These are phyloP conservation scores for Paraglomus occultum DNA, from an alignment of 192 early-diverging fungal genomes.

Conservation along the genomic window DNA sequence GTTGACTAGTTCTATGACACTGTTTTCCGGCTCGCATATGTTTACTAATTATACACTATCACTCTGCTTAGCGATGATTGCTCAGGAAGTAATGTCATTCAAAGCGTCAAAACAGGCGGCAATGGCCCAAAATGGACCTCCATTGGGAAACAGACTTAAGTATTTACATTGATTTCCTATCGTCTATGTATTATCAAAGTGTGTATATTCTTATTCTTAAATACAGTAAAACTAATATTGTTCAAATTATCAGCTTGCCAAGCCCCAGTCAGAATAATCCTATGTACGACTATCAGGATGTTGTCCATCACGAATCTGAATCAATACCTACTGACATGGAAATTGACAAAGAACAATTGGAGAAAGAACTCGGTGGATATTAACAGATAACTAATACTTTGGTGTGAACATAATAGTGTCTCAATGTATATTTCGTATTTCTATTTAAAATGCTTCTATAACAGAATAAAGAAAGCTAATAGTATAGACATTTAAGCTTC, in stretches of 20 bases:
- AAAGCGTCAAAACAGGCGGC: conserved; percentile 64
- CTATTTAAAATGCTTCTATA: no score
- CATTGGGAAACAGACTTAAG: conserved; percentile 43
- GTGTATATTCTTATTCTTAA: neutral
- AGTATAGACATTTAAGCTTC: no score
- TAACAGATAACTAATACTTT: neutral
- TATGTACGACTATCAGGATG: conserved; percentile 42
- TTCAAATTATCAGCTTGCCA: conserved; percentile 43
- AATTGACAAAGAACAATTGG: conserved; percentile 48
- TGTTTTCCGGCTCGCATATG: neutral
- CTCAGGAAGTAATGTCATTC: conserved; percentile 77
- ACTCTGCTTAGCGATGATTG: conserved; percentile 63
- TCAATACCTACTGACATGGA: conserved; percentile 44
- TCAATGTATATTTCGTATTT: no score
- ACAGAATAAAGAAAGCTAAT: no score
- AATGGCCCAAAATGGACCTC: conserved; percentile 35
- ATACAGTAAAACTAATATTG: neutral
- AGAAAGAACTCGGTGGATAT: conserved; percentile 50
- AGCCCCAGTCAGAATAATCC: conserved; percentile 43
- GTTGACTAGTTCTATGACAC: neutral
- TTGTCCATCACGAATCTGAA: conserved; percentile 38
- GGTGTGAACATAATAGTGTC: conserved; percentile 1
- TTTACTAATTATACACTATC: neutral
- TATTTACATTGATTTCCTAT: conserved; percentile 13
- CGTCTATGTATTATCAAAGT: neutral